A percentile compares a stretch with the other conserved stretches of the same genome.
phyloP scores from a whole-genome alignment of 177 flowering plant genomes.

The Vitis hybrid region DNA sequence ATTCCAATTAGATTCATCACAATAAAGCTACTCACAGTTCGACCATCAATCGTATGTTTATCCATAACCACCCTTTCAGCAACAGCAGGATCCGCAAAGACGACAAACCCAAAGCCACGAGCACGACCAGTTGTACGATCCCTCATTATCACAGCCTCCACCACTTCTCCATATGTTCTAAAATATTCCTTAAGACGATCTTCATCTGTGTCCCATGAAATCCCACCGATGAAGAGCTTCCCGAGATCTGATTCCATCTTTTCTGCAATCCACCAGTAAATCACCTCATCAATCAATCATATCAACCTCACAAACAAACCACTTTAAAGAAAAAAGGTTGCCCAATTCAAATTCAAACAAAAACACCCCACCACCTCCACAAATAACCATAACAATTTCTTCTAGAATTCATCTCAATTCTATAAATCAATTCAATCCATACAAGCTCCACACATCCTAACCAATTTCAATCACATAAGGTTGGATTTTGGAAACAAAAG shows the following conservation, averaged over 20 bases:
- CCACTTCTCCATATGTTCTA: conserved; percentile 74
- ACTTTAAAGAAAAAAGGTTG: neutral
- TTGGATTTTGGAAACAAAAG: neutral
- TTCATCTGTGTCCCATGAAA: conserved; percentile 96
- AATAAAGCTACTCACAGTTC: conserved; percentile 58
- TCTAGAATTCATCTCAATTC: neutral
- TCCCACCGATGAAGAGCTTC: conserved; percentile 93
- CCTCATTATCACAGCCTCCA: conserved; percentile 94
- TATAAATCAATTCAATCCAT: neutral
- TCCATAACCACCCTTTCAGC: conserved; percentile 87
- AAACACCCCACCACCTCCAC: neutral
- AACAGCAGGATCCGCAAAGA: conserved; percentile 85
- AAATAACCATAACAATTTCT: too few relatives aligned
- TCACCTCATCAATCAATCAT: conserved; percentile 7
- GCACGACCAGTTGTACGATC: conserved; percentile 92
- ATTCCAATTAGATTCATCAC: neutral
- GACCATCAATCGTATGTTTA: conserved; percentile 87
- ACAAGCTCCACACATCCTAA: conserved; percentile 2
- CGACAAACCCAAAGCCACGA: conserved; percentile 92
- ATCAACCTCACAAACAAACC: conserved; percentile 13
- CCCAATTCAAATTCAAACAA: conserved; percentile 4
- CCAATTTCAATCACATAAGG: conserved; percentile 5
- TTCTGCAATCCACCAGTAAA: conserved; percentile 21
- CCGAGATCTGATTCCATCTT: conserved; percentile 92
- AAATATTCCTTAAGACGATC: conserved; percentile 89